Percentiles rank a stretch among this genome's conserved stretches.
phyloP scores from a whole-genome alignment of 2,329 filamentous ascomycete species.

The Didymella glomerata region DNA sequence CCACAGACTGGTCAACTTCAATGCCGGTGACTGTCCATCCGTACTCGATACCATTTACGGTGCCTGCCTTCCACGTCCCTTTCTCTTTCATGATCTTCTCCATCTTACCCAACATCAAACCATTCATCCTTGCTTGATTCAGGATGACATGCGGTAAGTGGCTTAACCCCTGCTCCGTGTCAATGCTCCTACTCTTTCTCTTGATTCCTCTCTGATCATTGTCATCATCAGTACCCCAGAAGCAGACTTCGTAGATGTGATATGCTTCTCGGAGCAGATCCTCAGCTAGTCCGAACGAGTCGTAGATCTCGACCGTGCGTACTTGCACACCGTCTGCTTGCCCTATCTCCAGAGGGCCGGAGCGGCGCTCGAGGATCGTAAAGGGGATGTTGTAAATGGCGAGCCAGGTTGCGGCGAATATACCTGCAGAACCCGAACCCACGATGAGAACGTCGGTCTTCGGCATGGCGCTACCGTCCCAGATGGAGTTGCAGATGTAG shows the following conservation, averaged over 20 bases:
- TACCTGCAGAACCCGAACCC: slow-evolving; percentile 68
- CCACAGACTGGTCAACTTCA: slow-evolving; percentile 57
- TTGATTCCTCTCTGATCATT: slow-evolving; percentile 52
- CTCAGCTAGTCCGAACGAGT: slow-evolving; percentile 73
- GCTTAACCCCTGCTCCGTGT: slow-evolving; percentile 67
- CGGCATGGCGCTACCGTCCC: slow-evolving; percentile 22
- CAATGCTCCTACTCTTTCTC: slow-evolving; percentile 56
- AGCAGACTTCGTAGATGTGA: slow-evolving; percentile 70
- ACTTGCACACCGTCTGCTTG: slow-evolving; percentile 73
- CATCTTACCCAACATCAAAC: slow-evolving; percentile 64
- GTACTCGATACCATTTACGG: slow-evolving; percentile 61
- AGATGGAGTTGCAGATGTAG: background rate
- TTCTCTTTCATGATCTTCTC: slow-evolving; percentile 42
- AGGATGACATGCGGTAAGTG: slow-evolving; percentile 73
- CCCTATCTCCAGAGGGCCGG: slow-evolving; percentile 64
- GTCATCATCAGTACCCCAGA: slow-evolving; percentile 51
- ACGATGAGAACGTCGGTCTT: slow-evolving; percentile 66
- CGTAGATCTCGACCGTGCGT: slow-evolving; percentile 76
- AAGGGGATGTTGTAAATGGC: slow-evolving; percentile 64
- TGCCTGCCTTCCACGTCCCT: slow-evolving; percentile 36
- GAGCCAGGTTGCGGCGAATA: slow-evolving; percentile 69
- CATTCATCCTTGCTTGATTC: slow-evolving; percentile 76
- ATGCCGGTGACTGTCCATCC: slow-evolving; percentile 61
- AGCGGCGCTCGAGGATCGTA: slow-evolving; percentile 65
- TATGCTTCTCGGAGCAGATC: slow-evolving; percentile 70